Evolutionary conservation across 148 eudicot genomes (phyloP).

Genomic region (Dysphania ambrosioides): DNA sequence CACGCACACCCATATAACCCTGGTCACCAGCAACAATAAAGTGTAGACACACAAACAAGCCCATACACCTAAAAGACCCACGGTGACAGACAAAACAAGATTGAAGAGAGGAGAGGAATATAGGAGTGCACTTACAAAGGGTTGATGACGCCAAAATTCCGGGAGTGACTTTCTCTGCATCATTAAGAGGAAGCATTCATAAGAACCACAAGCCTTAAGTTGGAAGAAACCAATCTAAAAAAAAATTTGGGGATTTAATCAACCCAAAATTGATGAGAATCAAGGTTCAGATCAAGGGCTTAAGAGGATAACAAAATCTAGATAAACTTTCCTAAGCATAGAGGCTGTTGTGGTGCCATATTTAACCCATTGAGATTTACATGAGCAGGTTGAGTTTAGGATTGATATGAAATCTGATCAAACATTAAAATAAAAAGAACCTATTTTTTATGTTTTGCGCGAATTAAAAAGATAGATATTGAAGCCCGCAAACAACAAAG

Average conservation of each 20-base stretch:
- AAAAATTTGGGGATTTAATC: background rate
- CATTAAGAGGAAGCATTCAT: slow-evolving; percentile 15
- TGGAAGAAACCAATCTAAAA: background rate
- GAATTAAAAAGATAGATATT: too few relatives aligned
- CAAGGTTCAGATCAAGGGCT: background rate
- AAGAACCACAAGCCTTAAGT: slow-evolving; percentile 6
- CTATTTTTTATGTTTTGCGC: too few relatives aligned
- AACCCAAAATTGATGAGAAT: background rate
- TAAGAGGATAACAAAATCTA: background rate
- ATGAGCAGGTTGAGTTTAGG: background rate
- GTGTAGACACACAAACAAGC: background rate
- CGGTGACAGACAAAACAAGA: background rate
- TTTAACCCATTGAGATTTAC: background rate
- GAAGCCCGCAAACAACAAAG: too few relatives aligned
- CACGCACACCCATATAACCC: slow-evolving; percentile 3
- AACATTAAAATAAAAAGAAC: too few relatives aligned
- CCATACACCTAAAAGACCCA: background rate
- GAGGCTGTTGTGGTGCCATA: background rate
- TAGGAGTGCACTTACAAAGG: slow-evolving; percentile 47
- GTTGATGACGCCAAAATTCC: slow-evolving; percentile 90
- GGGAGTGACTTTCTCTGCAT: slow-evolving; percentile 81
- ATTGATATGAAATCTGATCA: too few relatives aligned
- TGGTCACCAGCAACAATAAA: background rate
- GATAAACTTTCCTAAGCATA: background rate
- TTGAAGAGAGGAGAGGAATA: background rate